Conservation (phyloP, 2,329 filamentous ascomycete species). For the Eutypella sp. region DNA sequence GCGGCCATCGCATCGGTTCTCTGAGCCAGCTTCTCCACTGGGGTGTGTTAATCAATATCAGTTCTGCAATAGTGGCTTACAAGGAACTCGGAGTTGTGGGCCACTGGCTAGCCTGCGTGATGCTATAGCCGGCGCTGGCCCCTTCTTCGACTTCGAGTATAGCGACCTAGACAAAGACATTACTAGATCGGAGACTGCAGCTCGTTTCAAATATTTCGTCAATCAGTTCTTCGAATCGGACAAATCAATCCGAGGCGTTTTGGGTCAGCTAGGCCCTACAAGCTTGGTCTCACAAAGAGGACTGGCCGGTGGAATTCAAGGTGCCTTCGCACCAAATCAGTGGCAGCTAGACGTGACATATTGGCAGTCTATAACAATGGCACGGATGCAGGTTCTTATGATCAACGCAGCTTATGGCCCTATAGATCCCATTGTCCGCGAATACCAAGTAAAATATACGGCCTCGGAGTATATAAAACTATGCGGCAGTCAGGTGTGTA, state of each 20-base stretch:
- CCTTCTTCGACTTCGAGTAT: constrained; percentile 2
- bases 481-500: constrained; percentile 5
- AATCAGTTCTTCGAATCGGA: neutral
- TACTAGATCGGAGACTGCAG: neutral
- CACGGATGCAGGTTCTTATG: neutral
- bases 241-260: neutral
- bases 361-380: neutral
- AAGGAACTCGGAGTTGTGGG: constrained; percentile 2
- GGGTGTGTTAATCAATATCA: constrained; percentile 7
- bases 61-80: constrained; percentile 4
- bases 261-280: neutral
- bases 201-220: neutral
- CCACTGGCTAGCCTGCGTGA: constrained; percentile 9
- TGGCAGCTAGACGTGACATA: constrained; percentile 5
- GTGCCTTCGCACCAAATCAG: constrained; percentile 1
- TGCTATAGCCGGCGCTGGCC: constrained; percentile 1
- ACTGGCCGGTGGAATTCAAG: neutral
- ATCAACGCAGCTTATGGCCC: neutral
- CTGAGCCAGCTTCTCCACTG: constrained; percentile 8
- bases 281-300: neutral
- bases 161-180: neutral
- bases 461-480: neutral
- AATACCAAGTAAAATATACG: neutral
- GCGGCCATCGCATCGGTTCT: neutral
- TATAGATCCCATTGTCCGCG: neutral